These are phyloP conservation scores for Guillardia theta DNA, from an alignment of 78 protist genomes.

Conservation along the genomic window DNA sequence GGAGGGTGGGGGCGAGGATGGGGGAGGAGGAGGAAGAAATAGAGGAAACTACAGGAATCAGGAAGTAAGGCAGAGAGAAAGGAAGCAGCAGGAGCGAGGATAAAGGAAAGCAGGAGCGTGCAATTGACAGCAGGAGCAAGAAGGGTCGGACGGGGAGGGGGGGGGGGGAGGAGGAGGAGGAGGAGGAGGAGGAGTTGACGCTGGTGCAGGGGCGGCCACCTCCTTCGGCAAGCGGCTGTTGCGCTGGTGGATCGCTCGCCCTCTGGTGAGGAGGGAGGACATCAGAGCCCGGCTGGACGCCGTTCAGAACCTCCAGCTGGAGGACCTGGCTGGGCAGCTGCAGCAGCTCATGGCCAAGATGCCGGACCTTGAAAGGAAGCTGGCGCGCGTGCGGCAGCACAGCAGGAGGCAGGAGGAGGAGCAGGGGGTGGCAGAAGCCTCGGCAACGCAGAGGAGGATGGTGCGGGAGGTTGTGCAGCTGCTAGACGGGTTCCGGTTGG, in stretches of 20 bases:
- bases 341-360: background rate
- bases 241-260: constrained; percentile 2
- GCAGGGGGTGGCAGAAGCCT: background rate
- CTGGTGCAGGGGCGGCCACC: background rate
- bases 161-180: too few relatives aligned
- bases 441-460: background rate
- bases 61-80: background rate
- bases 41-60: background rate
- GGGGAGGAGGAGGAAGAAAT: background rate
- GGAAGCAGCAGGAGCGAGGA: background rate
- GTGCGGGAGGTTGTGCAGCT: background rate
- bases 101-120: too few relatives aligned
- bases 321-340: background rate
- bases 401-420: too few relatives aligned
- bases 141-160: too few relatives aligned
- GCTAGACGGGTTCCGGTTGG: background rate
- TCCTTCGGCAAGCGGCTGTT: background rate
- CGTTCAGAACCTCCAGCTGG: background rate
- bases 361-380: constrained; percentile 1
- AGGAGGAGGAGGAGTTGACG: too few relatives aligned
- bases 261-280: background rate
- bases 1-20: too few relatives aligned
- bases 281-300: background rate
- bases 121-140: too few relatives aligned
- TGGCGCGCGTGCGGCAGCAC: background rate